These are phyloP conservation scores for Xylaria sp. DNA, from an alignment of 2,329 filamentous ascomycete genomes.

Conservation along the genomic window DNA sequence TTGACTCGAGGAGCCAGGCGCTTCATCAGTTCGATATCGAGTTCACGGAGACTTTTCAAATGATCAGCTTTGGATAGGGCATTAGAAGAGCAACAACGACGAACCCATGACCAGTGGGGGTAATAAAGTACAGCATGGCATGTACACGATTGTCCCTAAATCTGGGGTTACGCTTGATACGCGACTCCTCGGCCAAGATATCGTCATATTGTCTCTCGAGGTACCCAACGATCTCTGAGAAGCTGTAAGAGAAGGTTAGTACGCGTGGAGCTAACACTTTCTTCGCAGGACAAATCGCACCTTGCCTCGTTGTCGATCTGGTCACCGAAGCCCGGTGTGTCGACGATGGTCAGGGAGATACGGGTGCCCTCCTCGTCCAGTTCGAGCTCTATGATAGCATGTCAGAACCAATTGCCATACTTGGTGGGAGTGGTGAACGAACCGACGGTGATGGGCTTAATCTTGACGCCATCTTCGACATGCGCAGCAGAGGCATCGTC, in stretches of 20 bases:
- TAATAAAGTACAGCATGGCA: slow-evolving; percentile 98
- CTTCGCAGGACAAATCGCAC: slow-evolving; percentile 49
- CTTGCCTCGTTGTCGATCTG: slow-evolving; percentile 99
- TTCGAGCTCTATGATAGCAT: slow-evolving; percentile 70
- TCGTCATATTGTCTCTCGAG: slow-evolving; percentile 99
- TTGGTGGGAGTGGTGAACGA: slow-evolving; percentile 43
- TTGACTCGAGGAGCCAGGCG: slow-evolving; percentile 97
- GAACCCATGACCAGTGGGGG: slow-evolving; percentile 92
- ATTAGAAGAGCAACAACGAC: slow-evolving; percentile 34
- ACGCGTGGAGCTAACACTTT: not conserved
- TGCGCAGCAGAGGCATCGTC: slow-evolving; percentile 89
- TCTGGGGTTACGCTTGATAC: slow-evolving; percentile 99
- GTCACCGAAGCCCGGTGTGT: slow-evolving; percentile 97
- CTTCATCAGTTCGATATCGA: slow-evolving; percentile 99
- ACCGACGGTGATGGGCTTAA: slow-evolving; percentile 98
- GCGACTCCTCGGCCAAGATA: slow-evolving; percentile 97
- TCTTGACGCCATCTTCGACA: slow-evolving; percentile 94
- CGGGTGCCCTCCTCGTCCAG: slow-evolving; percentile 98
- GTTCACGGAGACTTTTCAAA: slow-evolving; percentile 79
- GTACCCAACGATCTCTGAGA: slow-evolving; percentile 96
- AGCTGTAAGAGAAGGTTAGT: slow-evolving; percentile 56
- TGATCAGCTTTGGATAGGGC: slow-evolving; percentile 18
- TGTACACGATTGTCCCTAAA: slow-evolving; percentile 99
- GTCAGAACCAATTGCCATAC: slow-evolving; percentile 26
- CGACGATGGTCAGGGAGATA: slow-evolving; percentile 97